A percentile compares a stretch with the other conserved stretches of the same genome.
phyloP scores from a whole-genome alignment of 1,284 basidiomycete genomes.

The Chondrostereum purpureum region DNA sequence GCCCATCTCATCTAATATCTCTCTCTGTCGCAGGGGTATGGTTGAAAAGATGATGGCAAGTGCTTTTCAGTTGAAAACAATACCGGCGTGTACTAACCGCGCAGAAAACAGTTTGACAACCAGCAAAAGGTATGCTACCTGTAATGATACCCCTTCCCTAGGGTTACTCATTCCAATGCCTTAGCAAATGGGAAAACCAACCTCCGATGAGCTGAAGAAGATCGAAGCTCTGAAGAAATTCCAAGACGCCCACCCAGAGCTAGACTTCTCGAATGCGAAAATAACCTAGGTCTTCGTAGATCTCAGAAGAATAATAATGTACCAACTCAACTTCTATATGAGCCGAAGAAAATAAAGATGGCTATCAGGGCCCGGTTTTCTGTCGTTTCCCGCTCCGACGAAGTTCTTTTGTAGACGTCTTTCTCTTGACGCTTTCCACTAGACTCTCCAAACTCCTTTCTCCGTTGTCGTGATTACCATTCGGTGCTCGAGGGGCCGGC shows the following conservation, averaged over 20 bases:
- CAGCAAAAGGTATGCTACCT: slow-evolving; percentile 74
- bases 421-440: slow-evolving; percentile 84
- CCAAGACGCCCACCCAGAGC: slow-evolving; percentile 84
- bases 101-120: slow-evolving; percentile 87
- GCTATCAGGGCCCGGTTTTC: too few relatives aligned
- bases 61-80: too few relatives aligned
- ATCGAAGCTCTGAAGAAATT: slow-evolving; percentile 88
- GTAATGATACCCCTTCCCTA: slow-evolving; percentile 3
- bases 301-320: too few relatives aligned
- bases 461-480: slow-evolving; percentile 14
- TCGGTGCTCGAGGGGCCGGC: slow-evolving; percentile 12
- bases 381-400: slow-evolving; percentile 2
- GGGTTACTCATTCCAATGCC: slow-evolving; percentile 10
- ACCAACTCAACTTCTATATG: too few relatives aligned
- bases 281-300: slow-evolving; percentile 48
- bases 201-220: slow-evolving; percentile 87
- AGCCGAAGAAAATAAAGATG: too few relatives aligned
- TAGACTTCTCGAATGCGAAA: slow-evolving; percentile 92
- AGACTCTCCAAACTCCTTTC: slow-evolving; percentile 54
- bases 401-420: slow-evolving; percentile 25
- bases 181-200: slow-evolving; percentile 93
- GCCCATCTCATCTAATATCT: slow-evolving; percentile 8
- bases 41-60: slow-evolving; percentile 99
- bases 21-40: slow-evolving; percentile 79
- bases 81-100: too few relatives aligned